phyloP scores from a whole-genome alignment of 768 basidiomycete species.

The Tulasnella sp. region DNA sequence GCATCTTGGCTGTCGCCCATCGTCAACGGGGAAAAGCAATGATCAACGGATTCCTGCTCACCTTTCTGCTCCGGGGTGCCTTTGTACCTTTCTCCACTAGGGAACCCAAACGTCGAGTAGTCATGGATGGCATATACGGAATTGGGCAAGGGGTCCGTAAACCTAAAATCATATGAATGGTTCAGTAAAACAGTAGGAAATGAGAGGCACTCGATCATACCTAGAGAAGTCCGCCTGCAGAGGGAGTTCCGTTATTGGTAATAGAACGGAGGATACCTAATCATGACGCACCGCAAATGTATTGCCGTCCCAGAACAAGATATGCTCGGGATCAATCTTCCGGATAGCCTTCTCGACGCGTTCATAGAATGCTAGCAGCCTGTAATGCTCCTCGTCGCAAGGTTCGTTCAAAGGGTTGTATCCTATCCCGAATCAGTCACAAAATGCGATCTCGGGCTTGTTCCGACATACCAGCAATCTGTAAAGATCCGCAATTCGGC shows the following conservation, averaged over 20 bases:
- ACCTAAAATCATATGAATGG: background rate
- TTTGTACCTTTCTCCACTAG: conserved; percentile 23
- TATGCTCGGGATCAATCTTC: conserved; percentile 52
- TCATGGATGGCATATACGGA: conserved; percentile 30
- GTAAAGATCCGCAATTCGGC: background rate
- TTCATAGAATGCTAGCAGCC: conserved; percentile 56
- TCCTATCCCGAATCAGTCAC: conserved; percentile 22
- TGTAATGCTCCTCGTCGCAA: conserved; percentile 53
- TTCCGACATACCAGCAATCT: conserved; percentile 45
- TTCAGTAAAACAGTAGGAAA: background rate
- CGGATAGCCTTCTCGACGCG: conserved; percentile 59
- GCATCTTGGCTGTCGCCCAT: conserved; percentile 7
- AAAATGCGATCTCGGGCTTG: background rate
- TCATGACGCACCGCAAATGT: conserved; percentile 43
- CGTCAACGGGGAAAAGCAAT: background rate
- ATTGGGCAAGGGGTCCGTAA: conserved; percentile 24
- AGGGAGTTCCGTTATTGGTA: background rate
- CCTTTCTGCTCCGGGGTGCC: conserved; percentile 12
- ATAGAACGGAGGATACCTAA: background rate
- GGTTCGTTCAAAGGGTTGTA: conserved; percentile 83
- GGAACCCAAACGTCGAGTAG: conserved; percentile 28
- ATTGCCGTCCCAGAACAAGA: conserved; percentile 71
- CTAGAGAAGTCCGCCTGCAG: conserved; percentile 6
- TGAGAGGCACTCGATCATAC: background rate
- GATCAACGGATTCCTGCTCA: background rate